Evolutionary conservation across 805 yeast species (phyloP), one percentile per base, ranked within the genome.

Genomic region (Brettanomyces anomalus): DNA sequence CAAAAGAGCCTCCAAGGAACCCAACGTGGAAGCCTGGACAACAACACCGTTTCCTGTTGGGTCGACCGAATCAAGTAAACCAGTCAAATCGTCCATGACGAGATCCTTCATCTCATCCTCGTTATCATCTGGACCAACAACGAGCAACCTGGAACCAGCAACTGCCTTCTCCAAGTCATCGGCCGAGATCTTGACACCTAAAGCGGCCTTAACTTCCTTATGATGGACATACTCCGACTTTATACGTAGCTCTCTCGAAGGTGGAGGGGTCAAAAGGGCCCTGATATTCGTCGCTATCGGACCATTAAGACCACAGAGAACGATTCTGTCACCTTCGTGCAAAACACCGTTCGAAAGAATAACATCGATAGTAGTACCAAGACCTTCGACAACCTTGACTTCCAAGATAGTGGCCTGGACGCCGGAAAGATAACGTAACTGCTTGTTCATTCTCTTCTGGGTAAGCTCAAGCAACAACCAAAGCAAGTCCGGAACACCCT

Each of bases 151-250:
- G 19, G 98, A 93, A 69, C 99, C 99, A 38, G 99, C 97, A 60
- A 93, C 96, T 11, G 99, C 98, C 68, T 93, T 90, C 58, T 93
- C 98, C 54, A 93, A 77, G 61, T 93, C 98, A 61, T 86, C 86
- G 34, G 98, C 99, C 43, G 97, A 94, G 62, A 93, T 87, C 75
- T 93, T 89, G 44, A 93, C 97, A 77, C 99, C 99, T 53, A 93
- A 74, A 33, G 99, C 98, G 21, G 99, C 99, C 71, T 90, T 93
- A 46, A 93, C 97, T 67, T 90, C 95, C 63, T 93, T 93, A 68
- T 87, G 93, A 62, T 94, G 98, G 41, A 89, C 77, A 62, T 93
- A 93, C 53, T 87, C 96, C n/a, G 96, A 85, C 65, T 93, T 93
- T 65, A 93, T 74, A 67, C 99, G 88, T 65, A 93, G 70, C 65